Evolutionary conservation across 2,329 filamentous ascomycete genomes (phyloP).

Genomic region (Penicillium vulpinum): DNA sequence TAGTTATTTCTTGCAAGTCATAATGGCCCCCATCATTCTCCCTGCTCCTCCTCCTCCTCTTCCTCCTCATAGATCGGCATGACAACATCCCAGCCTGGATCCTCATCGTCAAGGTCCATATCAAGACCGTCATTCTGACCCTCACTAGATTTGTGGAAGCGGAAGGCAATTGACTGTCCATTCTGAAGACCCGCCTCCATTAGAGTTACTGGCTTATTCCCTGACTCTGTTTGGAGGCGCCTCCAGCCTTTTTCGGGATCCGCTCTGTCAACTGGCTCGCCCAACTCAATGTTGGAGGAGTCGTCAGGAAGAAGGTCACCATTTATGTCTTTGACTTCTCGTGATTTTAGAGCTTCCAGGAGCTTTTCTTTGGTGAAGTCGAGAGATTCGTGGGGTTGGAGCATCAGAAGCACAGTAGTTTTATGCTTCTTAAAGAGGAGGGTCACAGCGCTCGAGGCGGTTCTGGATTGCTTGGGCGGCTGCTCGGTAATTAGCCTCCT

Average conservation of each 20-base stretch:
- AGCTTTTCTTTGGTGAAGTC: conserved; percentile 59
- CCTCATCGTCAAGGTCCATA: conserved; percentile 30
- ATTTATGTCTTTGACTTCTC: conserved; percentile 43
- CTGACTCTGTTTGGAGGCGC: conserved; percentile 37
- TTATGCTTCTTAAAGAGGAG: conserved; percentile 72
- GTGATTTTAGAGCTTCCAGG: conserved; percentile 54
- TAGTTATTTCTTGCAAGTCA: background rate
- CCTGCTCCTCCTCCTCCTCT: conserved; percentile 28
- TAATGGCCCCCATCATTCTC: background rate
- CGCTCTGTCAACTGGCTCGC: conserved; percentile 48
- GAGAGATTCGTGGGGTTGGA: conserved; percentile 60
- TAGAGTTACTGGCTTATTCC: conserved; percentile 23
- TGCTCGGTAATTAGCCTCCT: conserved; percentile 1
- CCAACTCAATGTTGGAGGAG: conserved; percentile 48
- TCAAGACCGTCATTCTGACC: conserved; percentile 22
- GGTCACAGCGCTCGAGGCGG: conserved; percentile 57
- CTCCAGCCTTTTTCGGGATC: conserved; percentile 54
- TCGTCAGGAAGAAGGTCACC: conserved; percentile 40
- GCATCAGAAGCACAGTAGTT: conserved; percentile 68
- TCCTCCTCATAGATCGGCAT: conserved; percentile 35
- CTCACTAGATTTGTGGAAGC: conserved; percentile 31
- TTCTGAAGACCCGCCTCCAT: conserved; percentile 31
- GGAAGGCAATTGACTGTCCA: conserved; percentile 37
- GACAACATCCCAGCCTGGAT: conserved; percentile 41
- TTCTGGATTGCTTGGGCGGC: conserved; percentile 20